These are phyloP conservation scores for Trypanosoma avium DNA, from an alignment of 208 protist genomes.

Conservation along the genomic window DNA sequence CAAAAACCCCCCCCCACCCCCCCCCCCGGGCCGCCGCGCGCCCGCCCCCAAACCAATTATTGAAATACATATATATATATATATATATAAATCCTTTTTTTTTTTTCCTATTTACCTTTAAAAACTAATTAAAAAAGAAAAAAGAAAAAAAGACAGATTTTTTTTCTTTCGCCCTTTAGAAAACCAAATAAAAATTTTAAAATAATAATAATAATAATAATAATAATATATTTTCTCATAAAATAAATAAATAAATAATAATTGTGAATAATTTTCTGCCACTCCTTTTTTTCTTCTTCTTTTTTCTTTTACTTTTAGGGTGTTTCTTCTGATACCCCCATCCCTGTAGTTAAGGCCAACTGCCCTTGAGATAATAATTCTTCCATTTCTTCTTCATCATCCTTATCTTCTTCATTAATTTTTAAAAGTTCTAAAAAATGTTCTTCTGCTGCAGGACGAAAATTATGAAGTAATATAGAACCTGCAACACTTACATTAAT, in stretches of 20 bases:
- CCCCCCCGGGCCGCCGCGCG: too few species aligned
- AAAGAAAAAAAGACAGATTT: constrained; percentile 10
- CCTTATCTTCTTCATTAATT: neutral
- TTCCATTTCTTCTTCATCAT: neutral
- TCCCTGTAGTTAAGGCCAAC: too few species aligned
- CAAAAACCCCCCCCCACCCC: constrained; percentile 43
- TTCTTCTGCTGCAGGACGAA: constrained; percentile 47
- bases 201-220: too few species aligned
- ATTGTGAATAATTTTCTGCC: neutral
- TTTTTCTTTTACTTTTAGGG: neutral
- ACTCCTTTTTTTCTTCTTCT: neutral
- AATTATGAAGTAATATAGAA: constrained; percentile 68
- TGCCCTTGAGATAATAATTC: too few species aligned
- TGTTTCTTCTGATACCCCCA: too few species aligned
- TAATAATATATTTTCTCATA: neutral
- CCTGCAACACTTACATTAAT: constrained; percentile 84
- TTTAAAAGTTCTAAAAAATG: constrained; percentile 39
- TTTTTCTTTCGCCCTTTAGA: neutral
- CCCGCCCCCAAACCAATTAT: too few species aligned
- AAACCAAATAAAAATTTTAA: too few species aligned
- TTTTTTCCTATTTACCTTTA: constrained; percentile 65
- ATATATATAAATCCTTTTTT: constrained; percentile 47
- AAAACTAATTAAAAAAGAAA: constrained; percentile 59
- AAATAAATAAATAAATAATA: neutral
- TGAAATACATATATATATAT: too few species aligned